Evolutionary conservation across 805 yeast species (phyloP), one percentile per base, ranked within the genome.

Genomic region (Suhomyces tanzawaensis): DNA sequence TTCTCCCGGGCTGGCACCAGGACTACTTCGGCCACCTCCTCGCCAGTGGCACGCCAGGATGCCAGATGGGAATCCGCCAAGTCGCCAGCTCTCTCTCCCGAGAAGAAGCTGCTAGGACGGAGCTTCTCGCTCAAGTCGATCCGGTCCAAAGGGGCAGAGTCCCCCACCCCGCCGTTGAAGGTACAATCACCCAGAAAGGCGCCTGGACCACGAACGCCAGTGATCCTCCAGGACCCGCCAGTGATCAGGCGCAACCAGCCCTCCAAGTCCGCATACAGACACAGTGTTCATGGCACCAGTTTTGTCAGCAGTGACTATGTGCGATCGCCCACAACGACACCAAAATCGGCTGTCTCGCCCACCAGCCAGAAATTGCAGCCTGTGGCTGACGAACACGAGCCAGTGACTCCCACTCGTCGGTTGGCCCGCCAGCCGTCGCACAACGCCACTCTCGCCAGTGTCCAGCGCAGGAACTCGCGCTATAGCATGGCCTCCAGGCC

Each of bases 81-180:
- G 25, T 24, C 15, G 8, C n/a, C 12, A 8, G 15, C 15, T 9
- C 12, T 15, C 9, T 24, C 29, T 2, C 29, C 36, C 16, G 22
- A 18, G 23, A 33, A 18, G 17, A 33, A 24, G 29, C 11, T 23
- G 8, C 17, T 35, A 14, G 22, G 24, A 19, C 19, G 38, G 13
- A 35, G 23, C 22, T 35, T 35, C 12, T 35, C 38, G n/a, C 19
- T 35, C n/a, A n/a, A n/a, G n/a, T n/a, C n/a, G n/a, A n/a, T n/a
- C 16, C 32, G 38, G 13, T 35, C 38, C 23, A 35, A 18, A 21
- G 14, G 21, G n/a, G 14, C 32, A 21, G 24, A 16, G 9, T 4
- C 17, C 6, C 11, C 7, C 18, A 13, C 17, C 26, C 7, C 26
- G 4, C 4, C 34, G 11, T 14, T 31, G 19, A 31, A 17, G 18